Percentiles rank a stretch among this genome's conserved stretches.
These are phyloP conservation scores for Metschnikowia gruessii DNA, from an alignment of 805 yeast species.

Conservation along the genomic window DNA sequence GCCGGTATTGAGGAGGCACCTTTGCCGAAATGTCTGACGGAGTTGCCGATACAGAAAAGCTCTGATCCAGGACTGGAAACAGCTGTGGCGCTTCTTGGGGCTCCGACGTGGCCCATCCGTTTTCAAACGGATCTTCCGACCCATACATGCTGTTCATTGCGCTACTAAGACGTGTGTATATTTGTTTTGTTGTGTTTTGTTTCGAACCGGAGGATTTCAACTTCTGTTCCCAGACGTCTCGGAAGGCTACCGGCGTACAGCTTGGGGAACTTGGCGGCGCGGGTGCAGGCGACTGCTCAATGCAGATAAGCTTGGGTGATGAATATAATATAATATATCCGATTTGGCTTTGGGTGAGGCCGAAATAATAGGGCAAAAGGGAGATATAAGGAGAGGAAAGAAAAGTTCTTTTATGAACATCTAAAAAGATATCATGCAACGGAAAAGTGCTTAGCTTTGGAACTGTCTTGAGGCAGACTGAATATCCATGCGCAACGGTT, in stretches of 20 bases:
- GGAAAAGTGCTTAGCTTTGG: too few relatives aligned
- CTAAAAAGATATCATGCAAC: too few relatives aligned
- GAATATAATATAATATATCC: too few relatives aligned
- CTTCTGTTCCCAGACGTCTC: background rate
- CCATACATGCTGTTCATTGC: constrained; percentile 19
- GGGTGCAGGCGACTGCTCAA: constrained; percentile 1
- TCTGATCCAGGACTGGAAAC: constrained; percentile 5
- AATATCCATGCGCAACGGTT: too few relatives aligned
- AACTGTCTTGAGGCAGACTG: too few relatives aligned
- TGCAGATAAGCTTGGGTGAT: background rate
- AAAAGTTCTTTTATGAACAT: too few relatives aligned
- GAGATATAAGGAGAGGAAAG: too few relatives aligned
- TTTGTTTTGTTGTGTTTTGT: too few relatives aligned
- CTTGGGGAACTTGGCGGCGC: constrained; percentile 6
- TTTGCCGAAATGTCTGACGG: constrained; percentile 15
- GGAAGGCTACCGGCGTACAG: background rate
- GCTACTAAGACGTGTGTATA: too few relatives aligned
- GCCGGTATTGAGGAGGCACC: constrained; percentile 32
- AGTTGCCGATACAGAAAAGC: constrained; percentile 11
- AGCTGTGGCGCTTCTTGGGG: constrained; percentile 6
- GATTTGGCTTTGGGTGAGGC: too few relatives aligned
- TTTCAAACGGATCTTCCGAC: constrained; percentile 38
- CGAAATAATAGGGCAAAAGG: too few relatives aligned
- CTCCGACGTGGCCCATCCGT: constrained; percentile 33
- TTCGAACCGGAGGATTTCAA: too few relatives aligned